phyloP scores from a whole-genome alignment of 208 protist genomes.

The Histomonas meleagridis region DNA sequence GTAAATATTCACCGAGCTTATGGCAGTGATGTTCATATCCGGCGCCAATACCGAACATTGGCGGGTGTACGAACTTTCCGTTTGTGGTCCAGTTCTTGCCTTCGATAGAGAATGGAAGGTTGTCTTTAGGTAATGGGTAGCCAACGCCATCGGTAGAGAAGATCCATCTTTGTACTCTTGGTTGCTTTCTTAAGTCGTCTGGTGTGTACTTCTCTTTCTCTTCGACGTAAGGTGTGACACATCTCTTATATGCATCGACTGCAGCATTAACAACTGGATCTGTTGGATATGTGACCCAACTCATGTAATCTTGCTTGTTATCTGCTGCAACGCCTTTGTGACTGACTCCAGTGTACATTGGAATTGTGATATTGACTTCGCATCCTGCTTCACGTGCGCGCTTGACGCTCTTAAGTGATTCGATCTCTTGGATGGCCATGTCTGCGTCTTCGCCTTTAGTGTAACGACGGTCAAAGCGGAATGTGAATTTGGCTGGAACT shows the following conservation, averaged over 20 bases:
- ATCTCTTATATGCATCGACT: neutral
- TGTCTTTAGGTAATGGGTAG: neutral
- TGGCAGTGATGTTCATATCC: conserved; percentile 24
- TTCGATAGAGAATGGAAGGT: neutral
- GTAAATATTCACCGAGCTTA: conserved; percentile 30
- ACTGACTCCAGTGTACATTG: neutral
- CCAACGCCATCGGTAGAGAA: conserved; percentile 28
- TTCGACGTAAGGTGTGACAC: neutral
- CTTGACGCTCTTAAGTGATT: neutral
- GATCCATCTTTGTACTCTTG: neutral
- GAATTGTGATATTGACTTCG: conserved; percentile 7
- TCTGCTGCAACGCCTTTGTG: neutral
- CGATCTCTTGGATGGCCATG: neutral
- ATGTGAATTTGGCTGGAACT: neutral
- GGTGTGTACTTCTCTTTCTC: neutral
- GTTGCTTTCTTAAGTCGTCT: neutral
- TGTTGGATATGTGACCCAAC: neutral
- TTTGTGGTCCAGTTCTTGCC: neutral
- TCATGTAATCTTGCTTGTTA: neutral
- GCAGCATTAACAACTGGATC: conserved; percentile 11
- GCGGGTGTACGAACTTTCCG: neutral
- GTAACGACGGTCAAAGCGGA: neutral
- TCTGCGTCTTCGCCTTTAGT: neutral
- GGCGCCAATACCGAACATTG: conserved; percentile 33
- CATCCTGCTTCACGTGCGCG: neutral